These are phyloP conservation scores for Albizia julibrissin DNA, from an alignment of 306 rosid genomes.

Conservation along the genomic window DNA sequence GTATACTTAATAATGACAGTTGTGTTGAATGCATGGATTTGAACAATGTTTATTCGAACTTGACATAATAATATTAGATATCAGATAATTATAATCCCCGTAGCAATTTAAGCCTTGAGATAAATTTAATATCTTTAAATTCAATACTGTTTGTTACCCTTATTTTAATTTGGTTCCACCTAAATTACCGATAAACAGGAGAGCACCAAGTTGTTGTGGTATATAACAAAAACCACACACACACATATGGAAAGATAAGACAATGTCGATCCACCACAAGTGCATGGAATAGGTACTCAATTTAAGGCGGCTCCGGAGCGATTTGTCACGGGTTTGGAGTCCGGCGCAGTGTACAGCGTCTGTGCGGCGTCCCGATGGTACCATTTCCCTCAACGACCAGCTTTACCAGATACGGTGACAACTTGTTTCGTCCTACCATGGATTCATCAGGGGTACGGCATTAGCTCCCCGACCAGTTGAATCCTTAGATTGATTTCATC, in stretches of 20 bases:
- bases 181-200: not conserved
- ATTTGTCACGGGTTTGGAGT: no score
- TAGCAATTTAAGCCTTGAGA: not conserved
- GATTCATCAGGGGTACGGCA: no score
- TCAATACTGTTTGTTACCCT: not conserved
- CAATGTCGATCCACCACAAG: not conserved
- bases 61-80: not conserved
- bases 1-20: no score
- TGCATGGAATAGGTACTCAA: constrained; percentile 12
- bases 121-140: not conserved
- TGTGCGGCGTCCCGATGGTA: no score
- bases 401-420: no score
- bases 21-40: not conserved
- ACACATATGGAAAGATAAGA: not conserved
- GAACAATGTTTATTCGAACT: not conserved
- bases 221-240: not conserved
- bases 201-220: not conserved
- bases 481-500: no score
- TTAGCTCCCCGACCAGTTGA: no score
- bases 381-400: no score
- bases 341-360: no score
- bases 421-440: no score
- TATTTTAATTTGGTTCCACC: not conserved
- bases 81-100: not conserved
- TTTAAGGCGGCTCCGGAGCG: constrained; percentile 33